Evolutionary conservation across 2,329 filamentous ascomycete species (phyloP).

Genomic region (Penicillium fuscoglaucum): DNA sequence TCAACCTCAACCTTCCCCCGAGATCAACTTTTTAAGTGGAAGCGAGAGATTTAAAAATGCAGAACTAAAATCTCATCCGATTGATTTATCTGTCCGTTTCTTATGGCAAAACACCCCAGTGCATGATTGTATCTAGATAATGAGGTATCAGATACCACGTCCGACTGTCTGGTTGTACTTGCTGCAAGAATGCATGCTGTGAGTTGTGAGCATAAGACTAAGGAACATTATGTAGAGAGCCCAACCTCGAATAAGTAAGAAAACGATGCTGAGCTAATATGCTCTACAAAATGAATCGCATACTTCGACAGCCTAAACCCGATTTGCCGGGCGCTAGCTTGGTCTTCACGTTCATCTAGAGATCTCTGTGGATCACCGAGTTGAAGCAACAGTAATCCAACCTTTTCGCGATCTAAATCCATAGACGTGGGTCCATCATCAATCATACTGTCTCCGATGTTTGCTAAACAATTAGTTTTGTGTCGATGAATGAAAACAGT

Average conservation of each 20-base stretch:
- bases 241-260: slow-evolving; percentile 1
- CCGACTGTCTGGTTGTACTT: neutral
- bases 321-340: too few species aligned
- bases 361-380: neutral
- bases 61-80: too few species aligned
- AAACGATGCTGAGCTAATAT: neutral
- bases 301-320: neutral
- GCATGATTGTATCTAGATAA: too few species aligned
- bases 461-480: neutral
- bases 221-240: neutral
- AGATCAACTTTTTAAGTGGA: too few species aligned
- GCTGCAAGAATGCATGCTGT: neutral
- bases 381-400: neutral
- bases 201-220: neutral
- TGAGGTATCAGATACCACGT: neutral
- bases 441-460: neutral
- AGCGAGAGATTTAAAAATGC: too few species aligned
- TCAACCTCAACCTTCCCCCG: too few species aligned
- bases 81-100: too few species aligned
- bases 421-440: neutral
- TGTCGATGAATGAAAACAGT: neutral
- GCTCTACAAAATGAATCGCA: neutral
- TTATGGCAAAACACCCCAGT: too few species aligned
- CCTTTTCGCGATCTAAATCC: neutral
- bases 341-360: neutral